A percentile compares a stretch with the other conserved stretches of the same genome.
Evolutionary conservation across 495 filamentous ascomycete species (phyloP).

Genomic region (Neurospora sp.): DNA sequence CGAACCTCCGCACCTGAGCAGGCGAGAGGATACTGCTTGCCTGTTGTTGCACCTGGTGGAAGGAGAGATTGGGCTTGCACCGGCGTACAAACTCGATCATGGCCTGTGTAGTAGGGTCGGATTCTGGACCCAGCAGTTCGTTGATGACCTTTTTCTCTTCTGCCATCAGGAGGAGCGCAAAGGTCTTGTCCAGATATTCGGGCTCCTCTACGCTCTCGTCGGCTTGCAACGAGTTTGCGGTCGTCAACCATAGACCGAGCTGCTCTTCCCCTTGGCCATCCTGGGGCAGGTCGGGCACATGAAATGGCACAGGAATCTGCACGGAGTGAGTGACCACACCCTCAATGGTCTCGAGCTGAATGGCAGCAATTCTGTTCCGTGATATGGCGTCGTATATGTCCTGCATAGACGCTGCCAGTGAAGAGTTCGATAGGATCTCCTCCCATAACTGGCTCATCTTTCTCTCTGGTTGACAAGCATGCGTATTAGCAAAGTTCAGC

Average conservation of each 20-base stretch:
- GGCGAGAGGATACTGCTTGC: slow-evolving; percentile 58
- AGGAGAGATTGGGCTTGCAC: slow-evolving; percentile 76
- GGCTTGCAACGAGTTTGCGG: slow-evolving; percentile 61
- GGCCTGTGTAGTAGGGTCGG: slow-evolving; percentile 57
- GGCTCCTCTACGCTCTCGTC: slow-evolving; percentile 54
- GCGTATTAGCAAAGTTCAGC: neutral
- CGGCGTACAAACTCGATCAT: slow-evolving; percentile 77
- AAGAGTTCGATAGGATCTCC: slow-evolving; percentile 62
- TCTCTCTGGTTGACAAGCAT: slow-evolving; percentile 28
- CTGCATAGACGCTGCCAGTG: slow-evolving; percentile 74
- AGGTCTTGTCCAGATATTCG: slow-evolving; percentile 66
- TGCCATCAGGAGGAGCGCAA: slow-evolving; percentile 74
- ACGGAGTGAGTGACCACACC: slow-evolving; percentile 57
- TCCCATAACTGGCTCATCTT: slow-evolving; percentile 51
- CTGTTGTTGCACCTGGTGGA: slow-evolving; percentile 63
- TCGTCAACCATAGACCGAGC: slow-evolving; percentile 77
- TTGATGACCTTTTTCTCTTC: slow-evolving; percentile 74
- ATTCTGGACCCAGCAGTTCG: slow-evolving; percentile 51
- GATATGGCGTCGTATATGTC: slow-evolving; percentile 74
- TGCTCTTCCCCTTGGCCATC: slow-evolving; percentile 48
- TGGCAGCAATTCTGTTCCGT: slow-evolving; percentile 64
- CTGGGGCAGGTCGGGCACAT: slow-evolving; percentile 60
- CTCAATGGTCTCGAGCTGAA: slow-evolving; percentile 38
- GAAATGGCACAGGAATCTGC: slow-evolving; percentile 75
- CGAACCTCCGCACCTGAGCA: slow-evolving; percentile 69